Conservation (phyloP, 108 stramenopile genomes). For the Bacterosira constricta region DNA sequence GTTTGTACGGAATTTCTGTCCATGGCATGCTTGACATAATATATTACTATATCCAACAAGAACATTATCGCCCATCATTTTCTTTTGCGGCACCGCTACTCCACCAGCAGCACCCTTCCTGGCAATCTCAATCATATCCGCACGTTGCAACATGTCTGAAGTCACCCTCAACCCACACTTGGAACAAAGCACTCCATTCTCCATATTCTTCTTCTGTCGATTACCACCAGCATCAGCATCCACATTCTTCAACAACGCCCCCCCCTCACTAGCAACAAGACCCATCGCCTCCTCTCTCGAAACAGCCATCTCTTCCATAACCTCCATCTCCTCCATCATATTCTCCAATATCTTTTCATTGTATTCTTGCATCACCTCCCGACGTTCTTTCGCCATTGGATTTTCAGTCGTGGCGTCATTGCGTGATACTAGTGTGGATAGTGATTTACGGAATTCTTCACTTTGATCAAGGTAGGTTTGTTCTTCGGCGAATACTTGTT, state of each 20-base stretch:
- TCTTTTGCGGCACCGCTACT: not conserved
- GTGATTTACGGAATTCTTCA: constrained; percentile 36
- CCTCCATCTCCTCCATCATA: constrained; percentile 36
- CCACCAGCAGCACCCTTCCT: not conserved
- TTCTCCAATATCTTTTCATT: constrained; percentile 24
- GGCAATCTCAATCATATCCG: not conserved
- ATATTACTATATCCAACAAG: not conserved
- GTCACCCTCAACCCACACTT: constrained; percentile 38
- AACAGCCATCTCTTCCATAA: constrained; percentile 28
- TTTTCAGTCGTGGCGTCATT: constrained; percentile 6
- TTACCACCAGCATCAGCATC: not conserved
- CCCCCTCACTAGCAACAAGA: not conserved
- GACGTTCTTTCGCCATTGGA: constrained; percentile 26
- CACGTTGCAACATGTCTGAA: constrained; percentile 26
- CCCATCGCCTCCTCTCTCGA: constrained; percentile 40
- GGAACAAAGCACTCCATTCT: not conserved
- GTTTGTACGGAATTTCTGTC: constrained; percentile 12
- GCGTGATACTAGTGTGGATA: constrained; percentile 10
- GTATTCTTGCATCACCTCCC: constrained; percentile 22
- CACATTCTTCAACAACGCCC: not conserved
- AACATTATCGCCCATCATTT: not conserved
- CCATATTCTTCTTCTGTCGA: not conserved
- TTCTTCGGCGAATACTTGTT: constrained; percentile 45
- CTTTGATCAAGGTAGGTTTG: constrained; percentile 40
- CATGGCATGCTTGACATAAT: constrained; percentile 39